Conservation (phyloP, 2,329 filamentous ascomycete genomes). For the Colletotrichum kahawae region DNA sequence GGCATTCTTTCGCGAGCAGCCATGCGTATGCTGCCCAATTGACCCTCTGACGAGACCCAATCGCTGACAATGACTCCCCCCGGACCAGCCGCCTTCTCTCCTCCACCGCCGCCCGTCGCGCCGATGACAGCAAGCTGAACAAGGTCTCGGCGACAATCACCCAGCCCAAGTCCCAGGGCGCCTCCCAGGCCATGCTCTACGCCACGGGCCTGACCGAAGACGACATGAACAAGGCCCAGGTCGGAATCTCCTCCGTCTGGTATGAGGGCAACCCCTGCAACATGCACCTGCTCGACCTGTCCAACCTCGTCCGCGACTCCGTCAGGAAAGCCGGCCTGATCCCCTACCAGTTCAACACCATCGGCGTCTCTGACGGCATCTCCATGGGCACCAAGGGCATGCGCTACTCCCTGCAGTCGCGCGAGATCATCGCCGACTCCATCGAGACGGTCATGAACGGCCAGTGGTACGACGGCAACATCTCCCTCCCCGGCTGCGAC, state of each 20-base stretch:
- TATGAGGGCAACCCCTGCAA: constrained; percentile 98
- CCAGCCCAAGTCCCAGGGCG: constrained; percentile 96
- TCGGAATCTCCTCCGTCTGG: constrained; percentile 98
- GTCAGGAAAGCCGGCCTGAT: constrained; percentile 76
- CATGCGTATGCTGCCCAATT: constrained; percentile 25
- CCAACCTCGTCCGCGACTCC: constrained; percentile 70
- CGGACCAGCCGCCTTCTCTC: constrained; percentile 54
- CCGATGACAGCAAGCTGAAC: constrained; percentile 73
- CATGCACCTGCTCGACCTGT: constrained; percentile 96
- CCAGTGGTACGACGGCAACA: constrained; percentile 98
- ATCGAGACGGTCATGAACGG: constrained; percentile 99
- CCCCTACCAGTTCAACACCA: constrained; percentile 98
- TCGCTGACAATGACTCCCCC: constrained; percentile 1
- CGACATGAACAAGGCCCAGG: constrained; percentile 95
- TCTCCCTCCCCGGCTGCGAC: constrained; percentile 96
- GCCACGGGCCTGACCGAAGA: constrained; percentile 85
- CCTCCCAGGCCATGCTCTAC: constrained; percentile 98
- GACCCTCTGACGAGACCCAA: background rate
- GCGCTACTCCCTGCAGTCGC: constrained; percentile 91
- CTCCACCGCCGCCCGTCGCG: constrained; percentile 51
- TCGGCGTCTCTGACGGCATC: constrained; percentile 96
- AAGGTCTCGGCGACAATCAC: constrained; percentile 85
- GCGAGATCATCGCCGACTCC: constrained; percentile 96
- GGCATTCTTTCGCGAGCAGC: constrained; percentile 16
- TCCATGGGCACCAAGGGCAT: constrained; percentile 98